These are phyloP conservation scores for Penicillium roqueforti DNA, from an alignment of 495 filamentous ascomycete species.

Conservation along the genomic window DNA sequence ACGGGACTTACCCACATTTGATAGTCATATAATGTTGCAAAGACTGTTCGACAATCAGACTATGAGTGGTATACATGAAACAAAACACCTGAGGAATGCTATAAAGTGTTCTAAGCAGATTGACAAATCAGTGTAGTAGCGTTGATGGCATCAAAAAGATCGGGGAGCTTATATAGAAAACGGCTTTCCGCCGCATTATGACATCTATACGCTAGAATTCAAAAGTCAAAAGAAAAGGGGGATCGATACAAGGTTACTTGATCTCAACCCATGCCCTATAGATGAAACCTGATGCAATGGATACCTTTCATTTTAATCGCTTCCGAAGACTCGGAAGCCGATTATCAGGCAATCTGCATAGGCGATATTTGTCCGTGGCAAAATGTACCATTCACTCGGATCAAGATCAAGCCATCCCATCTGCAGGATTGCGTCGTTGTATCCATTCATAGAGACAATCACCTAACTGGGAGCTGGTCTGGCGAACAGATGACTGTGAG, in stretches of 20 bases:
- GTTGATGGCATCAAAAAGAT: slow-evolving; percentile 10
- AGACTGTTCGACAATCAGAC: not conserved
- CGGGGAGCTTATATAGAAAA: slow-evolving; percentile 9
- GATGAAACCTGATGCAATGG: slow-evolving; percentile 1
- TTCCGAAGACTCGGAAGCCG: not conserved
- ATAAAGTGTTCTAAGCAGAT: slow-evolving; percentile 2
- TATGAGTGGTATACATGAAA: not conserved
- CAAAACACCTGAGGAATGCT: not conserved
- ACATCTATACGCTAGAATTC: not conserved
- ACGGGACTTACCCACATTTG: not conserved
- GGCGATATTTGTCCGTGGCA: not conserved
- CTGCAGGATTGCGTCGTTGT: slow-evolving; percentile 5
- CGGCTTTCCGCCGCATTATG: slow-evolving; percentile 6
- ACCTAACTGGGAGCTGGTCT: not conserved
- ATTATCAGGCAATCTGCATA: not conserved
- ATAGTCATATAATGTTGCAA: not conserved
- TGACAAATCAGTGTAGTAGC: slow-evolving; percentile 16
- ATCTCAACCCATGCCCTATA: slow-evolving; percentile 10
- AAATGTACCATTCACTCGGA: not conserved
- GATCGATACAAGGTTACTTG: slow-evolving; percentile 7
- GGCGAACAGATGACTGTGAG: not conserved
- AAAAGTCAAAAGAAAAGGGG: not conserved
- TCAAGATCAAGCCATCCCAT: not conserved
- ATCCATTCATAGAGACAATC: not conserved
- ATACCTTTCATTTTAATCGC: not conserved